Base-by-base conservation (phyloP, 148 eudicot genomes). In the Nepenthes gracilis region DNA sequence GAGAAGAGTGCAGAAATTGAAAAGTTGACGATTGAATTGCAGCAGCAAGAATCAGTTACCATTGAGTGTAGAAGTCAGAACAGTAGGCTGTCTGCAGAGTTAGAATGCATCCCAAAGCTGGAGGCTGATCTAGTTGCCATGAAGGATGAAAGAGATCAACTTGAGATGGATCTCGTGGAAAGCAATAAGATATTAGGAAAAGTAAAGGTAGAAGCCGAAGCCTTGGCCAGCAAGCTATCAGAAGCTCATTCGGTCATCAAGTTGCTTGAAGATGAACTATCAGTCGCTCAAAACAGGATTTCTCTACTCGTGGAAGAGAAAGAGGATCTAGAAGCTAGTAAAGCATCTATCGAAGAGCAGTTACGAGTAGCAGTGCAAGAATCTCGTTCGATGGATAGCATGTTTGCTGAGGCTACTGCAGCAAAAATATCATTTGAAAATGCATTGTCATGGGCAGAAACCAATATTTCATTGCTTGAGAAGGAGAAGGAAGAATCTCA, bases 1-100 rank as follows among this genome's bases (percentile, higher is more conserved):
- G 99, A 83, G 74, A 82, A 84, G 80, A 79, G 67, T 60, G 66
- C 89, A 53, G 84, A 88, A 81, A 83, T 86, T 43, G 86, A 88
- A 67, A 83, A 66, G 61, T 67, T 93, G 74, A 84, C 78, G 72
- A 47, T 69, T 50, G 87, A 86, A 63, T 58, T 79, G 63, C 78
- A 74, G 81, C 81, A 79, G 59, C 78, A 64, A 70, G 78, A 72
- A 60, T 71, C 81, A 53, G 55, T 70, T 38, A 68, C 76, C 40
- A 66, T 58, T 64, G 80, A 81, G 54, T 77, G 61, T 65, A 75
- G 67, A 75, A 74, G 75, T 69, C 81, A 83, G 71, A 80, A 64
- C 48, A 63, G 65, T 67, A 77, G 73, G 61, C 77, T 91, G 64
- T 78, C 83, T 49, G 54, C 68, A 36, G 84, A 84, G 68, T 67